These are phyloP conservation scores for Trichopus zeylanicus DNA, from an alignment of 116 monocot genomes.

Conservation along the genomic window DNA sequence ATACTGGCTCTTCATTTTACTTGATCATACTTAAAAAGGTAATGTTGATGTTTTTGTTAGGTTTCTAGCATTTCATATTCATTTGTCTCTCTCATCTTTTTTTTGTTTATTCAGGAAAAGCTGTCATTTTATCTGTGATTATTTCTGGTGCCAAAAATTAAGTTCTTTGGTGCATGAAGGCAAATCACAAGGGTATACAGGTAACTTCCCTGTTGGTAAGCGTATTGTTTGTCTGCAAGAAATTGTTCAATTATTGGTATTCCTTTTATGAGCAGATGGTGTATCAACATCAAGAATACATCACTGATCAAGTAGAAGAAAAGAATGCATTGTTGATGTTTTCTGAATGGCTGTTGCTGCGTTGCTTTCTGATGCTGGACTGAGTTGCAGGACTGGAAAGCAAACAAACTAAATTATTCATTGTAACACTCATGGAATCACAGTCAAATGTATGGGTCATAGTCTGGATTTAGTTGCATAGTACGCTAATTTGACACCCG, in stretches of 20 bases:
- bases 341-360: neutral
- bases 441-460: too few species aligned
- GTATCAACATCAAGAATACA: neutral
- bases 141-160: too few species aligned
- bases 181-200: too few species aligned
- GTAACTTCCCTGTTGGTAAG: too few species aligned
- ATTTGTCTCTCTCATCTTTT: neutral
- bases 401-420: neutral
- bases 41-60: too few species aligned
- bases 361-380: neutral
- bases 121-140: too few species aligned
- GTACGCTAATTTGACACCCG: neutral
- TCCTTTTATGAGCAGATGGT: neutral
- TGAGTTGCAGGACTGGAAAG: neutral
- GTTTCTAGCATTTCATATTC: neutral
- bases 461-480: neutral
- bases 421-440: neutral
- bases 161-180: too few species aligned
- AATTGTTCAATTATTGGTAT: too few species aligned
- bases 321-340: neutral
- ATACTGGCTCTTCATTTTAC: too few species aligned
- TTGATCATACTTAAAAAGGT: too few species aligned
- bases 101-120: neutral
- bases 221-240: too few species aligned
- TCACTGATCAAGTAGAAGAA: neutral